Evolutionary conservation across 148 eudicot genomes (phyloP).

Genomic region (Camellia granthamiana): DNA sequence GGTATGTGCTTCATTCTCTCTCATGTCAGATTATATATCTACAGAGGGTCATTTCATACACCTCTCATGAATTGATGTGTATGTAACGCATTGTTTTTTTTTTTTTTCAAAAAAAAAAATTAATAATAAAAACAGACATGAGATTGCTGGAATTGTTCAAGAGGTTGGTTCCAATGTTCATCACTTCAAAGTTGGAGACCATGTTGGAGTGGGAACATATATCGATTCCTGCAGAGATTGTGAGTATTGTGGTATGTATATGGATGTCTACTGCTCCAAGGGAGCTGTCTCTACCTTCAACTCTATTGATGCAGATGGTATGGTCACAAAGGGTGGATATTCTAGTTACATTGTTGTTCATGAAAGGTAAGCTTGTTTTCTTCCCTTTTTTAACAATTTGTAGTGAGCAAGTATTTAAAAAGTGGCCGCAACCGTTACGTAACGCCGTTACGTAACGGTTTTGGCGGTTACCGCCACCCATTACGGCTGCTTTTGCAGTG

Average conservation of each 20-base stretch:
- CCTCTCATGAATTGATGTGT: too few relatives aligned
- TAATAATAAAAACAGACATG: constrained; percentile 30
- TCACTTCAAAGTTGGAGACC: constrained; percentile 39
- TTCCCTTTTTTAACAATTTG: background rate
- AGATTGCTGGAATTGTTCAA: constrained; percentile 41
- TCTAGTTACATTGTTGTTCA: constrained; percentile 40
- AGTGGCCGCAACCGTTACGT: too few relatives aligned
- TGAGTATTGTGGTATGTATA: constrained; percentile 22
- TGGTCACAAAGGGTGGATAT: constrained; percentile 39
- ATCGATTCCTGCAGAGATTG: constrained; percentile 47
- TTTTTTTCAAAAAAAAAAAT: too few relatives aligned
- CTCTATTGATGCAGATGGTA: constrained; percentile 28
- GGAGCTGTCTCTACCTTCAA: constrained; percentile 14
- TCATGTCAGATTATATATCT: too few relatives aligned
- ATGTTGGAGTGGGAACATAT: constrained; percentile 32
- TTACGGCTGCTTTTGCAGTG: too few relatives aligned
- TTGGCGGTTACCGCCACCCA: too few relatives aligned
- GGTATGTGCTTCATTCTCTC: too few relatives aligned
- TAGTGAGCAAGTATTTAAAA: too few relatives aligned
- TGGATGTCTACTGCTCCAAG: constrained; percentile 36
- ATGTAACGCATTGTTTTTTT: too few relatives aligned
- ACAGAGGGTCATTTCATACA: too few relatives aligned
- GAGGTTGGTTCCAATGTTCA: constrained; percentile 44
- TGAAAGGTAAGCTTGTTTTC: constrained; percentile 8
- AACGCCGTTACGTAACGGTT: too few relatives aligned